phyloP scores from a whole-genome alignment of 1,284 basidiomycete genomes.

The Abortiporus biennis region DNA sequence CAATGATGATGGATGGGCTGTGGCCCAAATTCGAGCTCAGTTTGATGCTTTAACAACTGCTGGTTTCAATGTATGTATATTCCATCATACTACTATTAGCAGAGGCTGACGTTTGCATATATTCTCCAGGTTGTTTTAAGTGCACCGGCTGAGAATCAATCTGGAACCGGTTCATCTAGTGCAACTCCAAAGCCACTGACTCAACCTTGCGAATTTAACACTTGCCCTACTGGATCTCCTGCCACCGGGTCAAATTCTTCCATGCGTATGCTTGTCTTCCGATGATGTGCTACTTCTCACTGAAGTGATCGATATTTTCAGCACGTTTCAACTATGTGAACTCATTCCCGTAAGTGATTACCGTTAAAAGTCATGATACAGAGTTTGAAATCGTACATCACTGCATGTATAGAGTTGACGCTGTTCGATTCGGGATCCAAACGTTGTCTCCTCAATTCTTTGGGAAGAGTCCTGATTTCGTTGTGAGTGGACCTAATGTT shows the following conservation, averaged over 20 bases:
- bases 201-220: conserved; percentile 34
- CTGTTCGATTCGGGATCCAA: conserved; percentile 41
- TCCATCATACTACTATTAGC: not conserved
- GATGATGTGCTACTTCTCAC: not conserved
- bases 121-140: conserved; percentile 32
- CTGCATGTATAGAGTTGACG: conserved; percentile 28
- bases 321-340: conserved; percentile 28
- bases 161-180: conserved; percentile 33
- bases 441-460: conserved; percentile 39
- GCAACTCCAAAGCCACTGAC: conserved; percentile 19
- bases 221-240: conserved; percentile 36
- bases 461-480: conserved; percentile 37
- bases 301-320: conserved; percentile 8
- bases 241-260: conserved; percentile 36
- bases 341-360: conserved; percentile 7
- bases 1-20: conserved; percentile 36
- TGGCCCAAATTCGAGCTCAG: conserved; percentile 34
- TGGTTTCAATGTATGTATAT: conserved; percentile 27
- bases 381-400: not conserved
- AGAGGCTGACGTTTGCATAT: not conserved
- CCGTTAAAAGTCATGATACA: not conserved
- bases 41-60: conserved; percentile 27
- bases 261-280: conserved; percentile 29
- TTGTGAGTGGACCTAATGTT: conserved; percentile 44
- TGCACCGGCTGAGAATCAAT: conserved; percentile 34